Evolutionary conservation across 371 early-diverging fungal species (phyloP).

Genomic region (Mortierella sp.): DNA sequence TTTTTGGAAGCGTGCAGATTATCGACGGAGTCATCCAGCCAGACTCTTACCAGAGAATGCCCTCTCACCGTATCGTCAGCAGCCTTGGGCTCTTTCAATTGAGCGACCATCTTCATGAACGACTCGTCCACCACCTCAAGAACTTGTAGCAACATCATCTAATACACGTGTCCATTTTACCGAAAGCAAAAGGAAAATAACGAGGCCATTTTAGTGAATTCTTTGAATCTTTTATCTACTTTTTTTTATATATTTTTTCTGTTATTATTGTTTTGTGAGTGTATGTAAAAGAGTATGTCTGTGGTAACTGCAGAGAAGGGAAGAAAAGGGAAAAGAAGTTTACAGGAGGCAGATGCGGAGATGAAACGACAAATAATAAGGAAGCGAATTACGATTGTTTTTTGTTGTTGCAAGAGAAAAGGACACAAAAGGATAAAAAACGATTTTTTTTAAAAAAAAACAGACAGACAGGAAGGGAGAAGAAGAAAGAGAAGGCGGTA

Average conservation of each 20-base stretch:
- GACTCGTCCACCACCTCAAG: constrained; percentile 34
- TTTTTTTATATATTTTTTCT: neutral
- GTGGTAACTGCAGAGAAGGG: neutral
- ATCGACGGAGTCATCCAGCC: constrained; percentile 66
- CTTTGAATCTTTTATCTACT: neutral
- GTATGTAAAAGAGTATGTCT: neutral
- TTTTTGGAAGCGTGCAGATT: constrained; percentile 81
- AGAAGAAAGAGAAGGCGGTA: neutral
- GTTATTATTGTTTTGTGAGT: neutral
- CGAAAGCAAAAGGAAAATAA: neutral
- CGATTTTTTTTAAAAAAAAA: neutral
- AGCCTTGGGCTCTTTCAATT: constrained; percentile 80
- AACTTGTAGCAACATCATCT: constrained; percentile 9
- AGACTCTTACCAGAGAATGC: constrained; percentile 80
- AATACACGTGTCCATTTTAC: neutral
- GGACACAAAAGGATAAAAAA: neutral
- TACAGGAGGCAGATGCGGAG: neutral
- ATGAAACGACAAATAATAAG: constrained; percentile 9
- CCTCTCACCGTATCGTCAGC: constrained; percentile 84
- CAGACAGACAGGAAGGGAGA: neutral
- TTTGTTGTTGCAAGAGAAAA: neutral
- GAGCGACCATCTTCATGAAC: constrained; percentile 59
- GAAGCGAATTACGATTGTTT: neutral
- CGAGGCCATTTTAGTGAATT: neutral
- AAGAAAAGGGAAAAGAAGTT: constrained; percentile 2